Evolutionary conservation across 306 rosid species (phyloP).

Genomic region (Vigna radiata): DNA sequence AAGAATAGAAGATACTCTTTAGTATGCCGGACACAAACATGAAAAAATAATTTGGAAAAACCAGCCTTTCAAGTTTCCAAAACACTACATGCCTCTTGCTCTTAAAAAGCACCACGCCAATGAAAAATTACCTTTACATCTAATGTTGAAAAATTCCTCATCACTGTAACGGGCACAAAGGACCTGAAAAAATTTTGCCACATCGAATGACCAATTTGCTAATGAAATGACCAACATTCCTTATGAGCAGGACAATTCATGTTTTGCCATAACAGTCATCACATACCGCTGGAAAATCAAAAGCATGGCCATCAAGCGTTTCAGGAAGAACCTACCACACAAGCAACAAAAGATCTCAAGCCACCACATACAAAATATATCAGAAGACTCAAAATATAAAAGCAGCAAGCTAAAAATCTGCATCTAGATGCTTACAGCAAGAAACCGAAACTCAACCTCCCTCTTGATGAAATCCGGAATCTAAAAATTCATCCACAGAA

Average conservation of each 20-base stretch:
- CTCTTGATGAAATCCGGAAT: constrained; percentile 88
- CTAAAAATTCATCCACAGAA: constrained; percentile 51
- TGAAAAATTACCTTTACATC: constrained; percentile 77
- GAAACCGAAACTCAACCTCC: constrained; percentile 92
- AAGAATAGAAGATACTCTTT: constrained; percentile 8
- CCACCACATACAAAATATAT: neutral
- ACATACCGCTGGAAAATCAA: constrained; percentile 71
- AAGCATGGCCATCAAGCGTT: constrained; percentile 69
- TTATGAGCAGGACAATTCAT: neutral
- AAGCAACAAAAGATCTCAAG: constrained; percentile 31
- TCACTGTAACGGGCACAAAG: constrained; percentile 90
- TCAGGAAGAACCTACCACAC: constrained; percentile 72
- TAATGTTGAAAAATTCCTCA: constrained; percentile 76
- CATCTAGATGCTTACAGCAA: constrained; percentile 63
- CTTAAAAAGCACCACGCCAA: constrained; percentile 2
- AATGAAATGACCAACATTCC: constrained; percentile 17
- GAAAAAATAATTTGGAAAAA: constrained; percentile 7
- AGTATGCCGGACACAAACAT: constrained; percentile 1
- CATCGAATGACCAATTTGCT: constrained; percentile 19
- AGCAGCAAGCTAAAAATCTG: constrained; percentile 7
- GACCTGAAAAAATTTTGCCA: constrained; percentile 57
- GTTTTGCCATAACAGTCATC: constrained; percentile 12
- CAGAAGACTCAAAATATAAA: constrained; percentile 6
- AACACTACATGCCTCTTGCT: neutral
- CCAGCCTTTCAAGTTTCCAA: constrained; percentile 17